A percentile compares a stretch with the other conserved stretches of the same genome.
Evolutionary conservation across 2,329 filamentous ascomycete species (phyloP).

Genomic region (Penicillium sumatraense): DNA sequence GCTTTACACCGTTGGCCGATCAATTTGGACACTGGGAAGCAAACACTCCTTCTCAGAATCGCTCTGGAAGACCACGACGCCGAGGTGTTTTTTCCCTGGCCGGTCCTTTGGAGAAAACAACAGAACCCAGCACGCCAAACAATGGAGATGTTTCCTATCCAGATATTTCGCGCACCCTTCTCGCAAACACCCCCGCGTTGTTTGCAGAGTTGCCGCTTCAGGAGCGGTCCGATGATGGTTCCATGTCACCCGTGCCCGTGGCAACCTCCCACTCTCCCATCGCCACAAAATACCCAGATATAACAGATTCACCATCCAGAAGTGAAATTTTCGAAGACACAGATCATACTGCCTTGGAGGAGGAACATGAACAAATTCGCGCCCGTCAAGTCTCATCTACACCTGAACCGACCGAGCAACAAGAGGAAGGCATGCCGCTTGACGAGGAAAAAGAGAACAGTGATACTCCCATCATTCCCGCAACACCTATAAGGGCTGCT

Average conservation of each 20-base stretch:
- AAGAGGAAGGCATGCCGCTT: constrained; percentile 13
- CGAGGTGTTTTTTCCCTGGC: constrained; percentile 43
- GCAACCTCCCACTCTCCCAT: constrained; percentile 8
- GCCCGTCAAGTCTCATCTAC: constrained; percentile 3
- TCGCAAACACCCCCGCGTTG: constrained; percentile 21
- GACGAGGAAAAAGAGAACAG: constrained; percentile 38
- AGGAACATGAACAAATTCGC: constrained; percentile 6
- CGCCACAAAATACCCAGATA: constrained; percentile 12
- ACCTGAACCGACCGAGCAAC: constrained; percentile 5
- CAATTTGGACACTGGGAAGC: constrained; percentile 68
- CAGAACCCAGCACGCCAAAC: constrained; percentile 13
- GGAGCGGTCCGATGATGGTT: constrained; percentile 8
- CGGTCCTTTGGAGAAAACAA: constrained; percentile 25
- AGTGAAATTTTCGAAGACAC: constrained; percentile 31
- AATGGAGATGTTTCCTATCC: constrained; percentile 27
- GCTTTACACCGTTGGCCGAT: constrained; percentile 67
- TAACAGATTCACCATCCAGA: constrained; percentile 12
- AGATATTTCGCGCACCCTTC: constrained; percentile 23
- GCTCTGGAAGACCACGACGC: constrained; percentile 31
- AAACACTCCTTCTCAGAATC: constrained; percentile 56
- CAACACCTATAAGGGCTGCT: constrained; percentile 59
- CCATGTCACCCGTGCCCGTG: constrained; percentile 20
- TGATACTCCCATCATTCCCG: constrained; percentile 33
- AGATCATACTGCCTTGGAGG: constrained; percentile 3
- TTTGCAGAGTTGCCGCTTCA: constrained; percentile 21